Evolutionary conservation across 2,329 filamentous ascomycete species (phyloP).

Genomic region (Thielaviopsis ethacetica): DNA sequence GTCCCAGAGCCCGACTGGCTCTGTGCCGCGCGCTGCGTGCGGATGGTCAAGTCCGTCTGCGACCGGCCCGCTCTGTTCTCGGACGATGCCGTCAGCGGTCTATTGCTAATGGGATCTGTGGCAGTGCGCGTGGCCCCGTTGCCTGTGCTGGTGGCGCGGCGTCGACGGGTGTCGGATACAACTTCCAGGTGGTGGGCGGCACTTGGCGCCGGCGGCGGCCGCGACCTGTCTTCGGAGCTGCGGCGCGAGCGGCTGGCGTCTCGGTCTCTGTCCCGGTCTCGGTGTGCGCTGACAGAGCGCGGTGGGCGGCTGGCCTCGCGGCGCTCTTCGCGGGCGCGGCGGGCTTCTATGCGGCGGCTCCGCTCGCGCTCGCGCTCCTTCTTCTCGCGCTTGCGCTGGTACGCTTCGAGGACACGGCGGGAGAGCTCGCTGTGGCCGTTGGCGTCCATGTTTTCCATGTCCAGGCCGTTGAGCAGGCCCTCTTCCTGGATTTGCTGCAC

Average conservation of each 20-base stretch:
- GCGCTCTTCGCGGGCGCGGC: not conserved
- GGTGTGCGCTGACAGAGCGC: constrained; percentile 16
- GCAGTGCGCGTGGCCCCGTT: constrained; percentile 25
- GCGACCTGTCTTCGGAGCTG: constrained; percentile 30
- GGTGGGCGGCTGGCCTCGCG: constrained; percentile 13
- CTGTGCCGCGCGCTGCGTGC: constrained; percentile 11
- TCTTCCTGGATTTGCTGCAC: constrained; percentile 78
- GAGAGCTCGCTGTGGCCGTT: constrained; percentile 79
- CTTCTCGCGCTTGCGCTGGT: constrained; percentile 48
- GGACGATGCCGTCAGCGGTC: constrained; percentile 22
- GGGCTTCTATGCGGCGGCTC: not conserved
- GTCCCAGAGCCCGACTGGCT: not conserved
- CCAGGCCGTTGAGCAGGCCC: constrained; percentile 72
- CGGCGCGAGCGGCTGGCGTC: constrained; percentile 24
- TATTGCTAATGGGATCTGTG: constrained; percentile 29
- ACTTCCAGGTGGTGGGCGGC: constrained; percentile 26
- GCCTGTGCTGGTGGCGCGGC: constrained; percentile 35
- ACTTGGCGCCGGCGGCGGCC: constrained; percentile 32
- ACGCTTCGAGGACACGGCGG: constrained; percentile 78
- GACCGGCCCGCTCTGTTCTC: constrained; percentile 40
- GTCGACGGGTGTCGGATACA: constrained; percentile 28
- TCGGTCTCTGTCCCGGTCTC: constrained; percentile 15
- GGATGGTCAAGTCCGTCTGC: constrained; percentile 43
- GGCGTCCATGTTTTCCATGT: constrained; percentile 73
- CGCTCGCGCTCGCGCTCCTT: constrained; percentile 11